Conservation (phyloP, 805 yeast species). For the Saccharomyces mikatae region DNA sequence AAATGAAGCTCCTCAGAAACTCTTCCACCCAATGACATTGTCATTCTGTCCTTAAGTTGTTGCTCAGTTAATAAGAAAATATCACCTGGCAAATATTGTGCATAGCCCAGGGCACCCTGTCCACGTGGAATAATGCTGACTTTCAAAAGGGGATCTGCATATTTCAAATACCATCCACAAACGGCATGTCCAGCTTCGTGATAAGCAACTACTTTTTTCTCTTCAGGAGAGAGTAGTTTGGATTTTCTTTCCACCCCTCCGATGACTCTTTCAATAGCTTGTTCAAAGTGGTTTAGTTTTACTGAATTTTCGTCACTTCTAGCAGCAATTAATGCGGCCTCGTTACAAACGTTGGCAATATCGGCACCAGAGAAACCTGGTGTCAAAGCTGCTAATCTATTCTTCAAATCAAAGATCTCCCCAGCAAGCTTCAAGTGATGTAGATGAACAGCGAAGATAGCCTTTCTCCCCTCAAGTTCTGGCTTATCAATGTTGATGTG, state of each 20-base stretch:
- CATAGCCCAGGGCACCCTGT: constrained; percentile 94
- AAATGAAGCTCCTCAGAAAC: constrained; percentile 93
- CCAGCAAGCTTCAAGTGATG: constrained; percentile 54
- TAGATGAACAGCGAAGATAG: constrained; percentile 82
- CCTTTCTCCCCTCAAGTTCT: constrained; percentile 90
- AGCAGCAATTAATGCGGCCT: constrained; percentile 95
- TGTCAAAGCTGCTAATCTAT: constrained; percentile 87
- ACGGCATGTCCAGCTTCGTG: constrained; percentile 99
- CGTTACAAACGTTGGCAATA: constrained; percentile 93
- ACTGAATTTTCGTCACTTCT: constrained; percentile 68
- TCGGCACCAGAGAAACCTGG: constrained; percentile 99
- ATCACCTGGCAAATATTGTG: constrained; percentile 94
- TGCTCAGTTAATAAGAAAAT: constrained; percentile 66
- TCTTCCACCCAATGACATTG: constrained; percentile 96
- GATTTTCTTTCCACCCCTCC: constrained; percentile 93
- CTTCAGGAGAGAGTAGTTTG: constrained; percentile 73
- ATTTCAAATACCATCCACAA: constrained; percentile 90
- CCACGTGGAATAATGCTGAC: constrained; percentile 97
- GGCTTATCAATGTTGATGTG: constrained; percentile 89
- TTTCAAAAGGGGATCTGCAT: constrained; percentile 88
- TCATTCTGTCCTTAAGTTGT: constrained; percentile 83
- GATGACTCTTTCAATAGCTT: constrained; percentile 93
- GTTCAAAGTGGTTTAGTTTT: constrained; percentile 75
- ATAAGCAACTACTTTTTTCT: constrained; percentile 84
- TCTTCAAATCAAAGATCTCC: constrained; percentile 54